Evolutionary conservation across 441 rosid species (phyloP).

Genomic region (Biscutella laevigata): DNA sequence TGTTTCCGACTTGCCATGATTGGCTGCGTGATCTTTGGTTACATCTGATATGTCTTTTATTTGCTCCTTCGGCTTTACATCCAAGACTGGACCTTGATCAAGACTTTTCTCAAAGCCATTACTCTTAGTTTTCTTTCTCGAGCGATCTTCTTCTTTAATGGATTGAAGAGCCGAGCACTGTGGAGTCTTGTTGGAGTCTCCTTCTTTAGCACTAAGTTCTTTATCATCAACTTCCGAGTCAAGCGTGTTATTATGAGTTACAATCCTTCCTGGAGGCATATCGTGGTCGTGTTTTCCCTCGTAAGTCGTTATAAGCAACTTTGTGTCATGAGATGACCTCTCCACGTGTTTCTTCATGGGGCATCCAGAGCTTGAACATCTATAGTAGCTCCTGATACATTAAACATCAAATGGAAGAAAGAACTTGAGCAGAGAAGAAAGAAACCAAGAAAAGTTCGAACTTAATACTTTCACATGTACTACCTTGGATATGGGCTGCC

Average conservation of each 20-base stretch:
- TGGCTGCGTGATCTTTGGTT: slow-evolving; percentile 14
- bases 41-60: slow-evolving; percentile 15
- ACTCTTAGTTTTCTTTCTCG: slow-evolving; percentile 28
- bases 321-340: slow-evolving; percentile 74
- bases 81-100: slow-evolving; percentile 17
- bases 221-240: slow-evolving; percentile 31
- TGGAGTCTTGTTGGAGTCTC: slow-evolving; percentile 11
- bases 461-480: neutral
- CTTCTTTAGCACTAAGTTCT: slow-evolving; percentile 30
- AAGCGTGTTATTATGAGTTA: slow-evolving; percentile 39
- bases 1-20: slow-evolving; percentile 4
- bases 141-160: slow-evolving; percentile 23
- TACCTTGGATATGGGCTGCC: slow-evolving; percentile 96
- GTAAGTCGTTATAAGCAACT: slow-evolving; percentile 73
- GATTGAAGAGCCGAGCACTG: slow-evolving; percentile 21
- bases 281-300: slow-evolving; percentile 80
- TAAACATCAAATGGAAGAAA: neutral
- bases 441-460: neutral
- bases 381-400: slow-evolving; percentile 71
- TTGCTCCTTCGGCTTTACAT: slow-evolving; percentile 24
- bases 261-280: slow-evolving; percentile 62
- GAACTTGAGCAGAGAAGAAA: neutral
- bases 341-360: slow-evolving; percentile 88
- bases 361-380: slow-evolving; percentile 87
- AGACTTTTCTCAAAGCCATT: slow-evolving; percentile 18